Evolutionary conservation across 2,329 filamentous ascomycete genomes (phyloP).

Genomic region (Aspergillus cejpii): DNA sequence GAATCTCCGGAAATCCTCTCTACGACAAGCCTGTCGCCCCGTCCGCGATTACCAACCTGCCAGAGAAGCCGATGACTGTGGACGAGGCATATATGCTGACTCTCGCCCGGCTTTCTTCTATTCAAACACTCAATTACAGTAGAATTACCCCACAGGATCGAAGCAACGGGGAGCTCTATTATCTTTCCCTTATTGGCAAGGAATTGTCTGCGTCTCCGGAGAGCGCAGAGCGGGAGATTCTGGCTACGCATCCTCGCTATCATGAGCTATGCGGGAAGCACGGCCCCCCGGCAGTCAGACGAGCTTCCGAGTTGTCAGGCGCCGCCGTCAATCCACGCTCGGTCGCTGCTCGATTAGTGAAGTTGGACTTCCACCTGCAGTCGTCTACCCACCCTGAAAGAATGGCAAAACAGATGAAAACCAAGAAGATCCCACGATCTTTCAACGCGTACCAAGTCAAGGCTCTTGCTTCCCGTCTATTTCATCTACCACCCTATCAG

Average conservation of each 20-base stretch:
- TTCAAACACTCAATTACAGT: constrained; percentile 56
- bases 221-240: constrained; percentile 47
- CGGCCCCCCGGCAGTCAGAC: constrained; percentile 60
- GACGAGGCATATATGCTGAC: constrained; percentile 89
- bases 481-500: constrained; percentile 56
- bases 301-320: constrained; percentile 40
- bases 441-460: constrained; percentile 77
- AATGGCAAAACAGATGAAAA: constrained; percentile 26
- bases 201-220: constrained; percentile 51
- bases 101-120: constrained; percentile 62
- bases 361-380: constrained; percentile 52
- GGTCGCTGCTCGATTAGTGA: constrained; percentile 69
- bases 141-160: constrained; percentile 66
- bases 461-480: constrained; percentile 66
- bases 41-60: constrained; percentile 36
- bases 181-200: constrained; percentile 73
- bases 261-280: constrained; percentile 66
- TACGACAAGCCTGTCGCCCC: constrained; percentile 49
- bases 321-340: constrained; percentile 62
- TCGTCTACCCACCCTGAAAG: constrained; percentile 4
- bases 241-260: constrained; percentile 64
- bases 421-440: constrained; percentile 61
- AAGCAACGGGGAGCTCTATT: constrained; percentile 86
- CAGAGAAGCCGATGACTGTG: constrained; percentile 42
- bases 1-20: constrained; percentile 79